These are phyloP conservation scores for Carex parvula DNA, from an alignment of 176 grass and related monocot species.

Conservation along the genomic window DNA sequence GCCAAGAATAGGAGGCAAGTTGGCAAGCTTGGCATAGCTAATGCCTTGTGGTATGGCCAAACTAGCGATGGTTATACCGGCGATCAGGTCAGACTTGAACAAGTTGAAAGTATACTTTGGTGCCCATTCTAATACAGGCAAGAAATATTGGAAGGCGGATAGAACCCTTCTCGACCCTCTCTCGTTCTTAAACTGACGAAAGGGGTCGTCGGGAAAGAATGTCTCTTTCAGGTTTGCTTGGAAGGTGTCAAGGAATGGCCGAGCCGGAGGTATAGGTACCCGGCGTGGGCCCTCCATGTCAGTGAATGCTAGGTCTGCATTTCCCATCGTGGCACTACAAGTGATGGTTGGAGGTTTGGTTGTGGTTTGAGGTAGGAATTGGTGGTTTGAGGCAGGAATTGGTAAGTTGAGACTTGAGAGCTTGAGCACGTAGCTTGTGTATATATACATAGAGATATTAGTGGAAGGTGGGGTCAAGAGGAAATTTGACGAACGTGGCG, in stretches of 20 bases:
- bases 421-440: constrained; percentile 22
- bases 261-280: constrained; percentile 53
- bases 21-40: constrained; percentile 96
- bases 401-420: neutral
- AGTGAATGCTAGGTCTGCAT: constrained; percentile 18
- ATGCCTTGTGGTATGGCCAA: constrained; percentile 99
- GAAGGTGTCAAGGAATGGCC: constrained; percentile 44
- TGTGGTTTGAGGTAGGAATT: neutral
- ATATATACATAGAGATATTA: constrained; percentile 22
- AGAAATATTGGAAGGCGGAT: constrained; percentile 62
- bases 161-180: constrained; percentile 16
- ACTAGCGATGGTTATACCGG: constrained; percentile 92
- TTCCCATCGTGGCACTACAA: constrained; percentile 36
- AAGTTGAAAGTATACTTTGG: constrained; percentile 44
- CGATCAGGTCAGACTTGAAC: constrained; percentile 72
- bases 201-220: constrained; percentile 81
- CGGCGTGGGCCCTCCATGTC: neutral
- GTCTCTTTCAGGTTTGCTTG: constrained; percentile 51
- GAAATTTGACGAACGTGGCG: neutral
- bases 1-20: constrained; percentile 72
- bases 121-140: constrained; percentile 65
- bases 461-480: constrained; percentile 4
- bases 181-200: constrained; percentile 39
- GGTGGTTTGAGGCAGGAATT: neutral
- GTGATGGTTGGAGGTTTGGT: neutral